phyloP scores from a whole-genome alignment of 2,329 filamentous ascomycete genomes.

The Hymenoscyphus albidus region DNA sequence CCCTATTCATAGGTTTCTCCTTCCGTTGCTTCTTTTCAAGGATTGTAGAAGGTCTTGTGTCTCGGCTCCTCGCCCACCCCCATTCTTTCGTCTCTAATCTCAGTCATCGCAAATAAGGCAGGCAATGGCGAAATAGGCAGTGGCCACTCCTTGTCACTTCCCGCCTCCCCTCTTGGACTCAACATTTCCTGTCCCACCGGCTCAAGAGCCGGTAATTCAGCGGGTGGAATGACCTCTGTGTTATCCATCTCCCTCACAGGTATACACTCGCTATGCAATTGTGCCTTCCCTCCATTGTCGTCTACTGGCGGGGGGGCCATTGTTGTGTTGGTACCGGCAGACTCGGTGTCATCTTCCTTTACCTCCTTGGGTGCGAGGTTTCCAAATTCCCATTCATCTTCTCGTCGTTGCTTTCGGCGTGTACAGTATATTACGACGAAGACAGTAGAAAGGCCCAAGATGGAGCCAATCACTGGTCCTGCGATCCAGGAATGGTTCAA shows the following conservation, averaged over 20 bases:
- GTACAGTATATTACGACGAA: conserved; percentile 30
- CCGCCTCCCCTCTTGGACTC: conserved; percentile 15
- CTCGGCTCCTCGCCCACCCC: conserved; percentile 16
- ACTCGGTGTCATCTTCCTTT: conserved; percentile 13
- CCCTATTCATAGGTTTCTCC: neutral
- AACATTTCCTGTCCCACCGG: conserved; percentile 28
- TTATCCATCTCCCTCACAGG: conserved; percentile 22
- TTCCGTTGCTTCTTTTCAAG: conserved; percentile 19
- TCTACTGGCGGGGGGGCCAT: neutral
- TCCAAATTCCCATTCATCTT: conserved; percentile 16
- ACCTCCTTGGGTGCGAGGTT: conserved; percentile 5
- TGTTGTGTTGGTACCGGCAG: neutral
- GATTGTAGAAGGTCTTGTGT: conserved; percentile 31
- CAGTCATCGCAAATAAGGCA: conserved; percentile 24
- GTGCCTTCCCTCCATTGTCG: conserved; percentile 16
- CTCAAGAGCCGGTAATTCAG: conserved; percentile 27
- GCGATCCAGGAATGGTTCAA: conserved; percentile 27
- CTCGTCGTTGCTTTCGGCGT: conserved; percentile 18
- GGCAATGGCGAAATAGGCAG: conserved; percentile 26
- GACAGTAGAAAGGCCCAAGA: conserved; percentile 27
- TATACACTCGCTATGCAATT: conserved; percentile 24
- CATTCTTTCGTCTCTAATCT: conserved; percentile 24
- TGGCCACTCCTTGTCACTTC: conserved; percentile 20
- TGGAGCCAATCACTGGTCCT: conserved; percentile 27
- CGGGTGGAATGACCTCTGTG: conserved; percentile 20